Evolutionary conservation across 2,329 filamentous ascomycete species (phyloP).

Genomic region (Epichloe scottii): DNA sequence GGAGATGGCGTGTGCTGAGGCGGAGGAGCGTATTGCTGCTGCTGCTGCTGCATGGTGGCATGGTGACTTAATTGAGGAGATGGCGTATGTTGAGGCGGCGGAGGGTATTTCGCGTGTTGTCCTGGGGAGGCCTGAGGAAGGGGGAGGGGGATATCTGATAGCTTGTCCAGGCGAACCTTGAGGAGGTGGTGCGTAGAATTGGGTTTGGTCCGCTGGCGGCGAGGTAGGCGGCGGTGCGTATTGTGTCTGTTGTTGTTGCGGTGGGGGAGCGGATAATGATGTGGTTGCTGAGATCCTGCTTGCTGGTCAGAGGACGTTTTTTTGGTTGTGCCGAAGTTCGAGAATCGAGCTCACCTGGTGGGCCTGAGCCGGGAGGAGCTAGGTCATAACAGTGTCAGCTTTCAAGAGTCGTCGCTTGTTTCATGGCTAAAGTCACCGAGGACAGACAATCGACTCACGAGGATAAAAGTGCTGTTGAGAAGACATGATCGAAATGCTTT

Average conservation of each 20-base stretch:
- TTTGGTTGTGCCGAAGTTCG: not conserved
- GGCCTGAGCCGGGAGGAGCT: constrained; percentile 7
- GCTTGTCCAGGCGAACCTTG: constrained; percentile 12
- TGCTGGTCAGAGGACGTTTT: not conserved
- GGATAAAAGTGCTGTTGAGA: constrained; percentile 32
- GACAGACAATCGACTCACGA: constrained; percentile 22
- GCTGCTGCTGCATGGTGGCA: constrained; percentile 11
- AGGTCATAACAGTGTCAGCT: constrained; percentile 3
- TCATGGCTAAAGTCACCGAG: not conserved
- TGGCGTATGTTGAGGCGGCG: constrained; percentile 14
- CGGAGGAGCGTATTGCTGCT: constrained; percentile 11
- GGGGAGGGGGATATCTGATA: constrained; percentile 18
- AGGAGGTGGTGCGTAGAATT: constrained; percentile 27
- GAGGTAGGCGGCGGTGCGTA: constrained; percentile 36
- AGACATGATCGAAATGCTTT: constrained; percentile 21
- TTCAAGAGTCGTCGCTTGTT: not conserved
- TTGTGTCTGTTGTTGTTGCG: constrained; percentile 21
- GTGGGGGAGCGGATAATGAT: constrained; percentile 9
- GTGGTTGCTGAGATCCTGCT: constrained; percentile 11
- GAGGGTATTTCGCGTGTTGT: constrained; percentile 15
- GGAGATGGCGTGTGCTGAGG: constrained; percentile 12
- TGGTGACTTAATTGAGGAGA: constrained; percentile 6
- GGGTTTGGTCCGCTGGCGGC: constrained; percentile 31
- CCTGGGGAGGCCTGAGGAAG: constrained; percentile 8
- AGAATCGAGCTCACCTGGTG: constrained; percentile 14